Evolutionary conservation across 352 stramenopile species (phyloP).

Genomic region (Globisporangium irregulare): DNA sequence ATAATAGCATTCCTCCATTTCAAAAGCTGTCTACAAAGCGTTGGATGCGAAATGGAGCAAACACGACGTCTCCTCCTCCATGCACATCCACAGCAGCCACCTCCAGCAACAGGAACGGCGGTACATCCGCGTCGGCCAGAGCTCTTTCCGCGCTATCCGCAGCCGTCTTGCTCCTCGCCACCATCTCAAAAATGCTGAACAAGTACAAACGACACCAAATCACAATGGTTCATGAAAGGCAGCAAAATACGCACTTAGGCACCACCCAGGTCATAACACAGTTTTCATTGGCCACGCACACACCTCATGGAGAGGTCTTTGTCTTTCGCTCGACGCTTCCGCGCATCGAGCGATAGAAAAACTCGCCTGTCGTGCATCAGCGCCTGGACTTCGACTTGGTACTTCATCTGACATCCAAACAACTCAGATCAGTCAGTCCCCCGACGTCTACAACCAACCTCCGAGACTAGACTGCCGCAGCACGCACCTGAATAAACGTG

Average conservation of each 20-base stretch:
- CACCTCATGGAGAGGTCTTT: constrained; percentile 10
- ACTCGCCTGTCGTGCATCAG: constrained; percentile 7
- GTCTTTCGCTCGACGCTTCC: background rate
- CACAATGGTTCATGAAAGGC: background rate
- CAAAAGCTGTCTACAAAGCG: background rate
- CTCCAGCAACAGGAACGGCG: constrained; percentile 29
- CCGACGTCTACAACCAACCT: background rate
- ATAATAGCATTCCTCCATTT: background rate
- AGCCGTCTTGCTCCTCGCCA: background rate
- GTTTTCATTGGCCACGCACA: background rate
- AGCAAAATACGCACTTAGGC: background rate
- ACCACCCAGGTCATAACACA: background rate
- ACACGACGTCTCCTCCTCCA: constrained; percentile 27
- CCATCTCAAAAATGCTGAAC: constrained; percentile 13
- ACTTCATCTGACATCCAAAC: constrained; percentile 1
- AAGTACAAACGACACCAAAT: background rate
- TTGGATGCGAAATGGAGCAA: constrained; percentile 28
- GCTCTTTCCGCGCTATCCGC: too few relatives aligned
- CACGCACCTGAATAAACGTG: constrained; percentile 28
- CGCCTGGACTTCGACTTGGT: constrained; percentile 15
- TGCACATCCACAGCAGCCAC: constrained; percentile 23
- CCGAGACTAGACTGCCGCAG: background rate
- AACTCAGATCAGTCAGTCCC: background rate
- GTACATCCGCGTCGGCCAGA: background rate
- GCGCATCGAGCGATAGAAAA: constrained; percentile 9